Evolutionary conservation across 345 rosid genomes (phyloP), one percentile per base, ranked within the genome.

Genomic region (Citrus maxima): DNA sequence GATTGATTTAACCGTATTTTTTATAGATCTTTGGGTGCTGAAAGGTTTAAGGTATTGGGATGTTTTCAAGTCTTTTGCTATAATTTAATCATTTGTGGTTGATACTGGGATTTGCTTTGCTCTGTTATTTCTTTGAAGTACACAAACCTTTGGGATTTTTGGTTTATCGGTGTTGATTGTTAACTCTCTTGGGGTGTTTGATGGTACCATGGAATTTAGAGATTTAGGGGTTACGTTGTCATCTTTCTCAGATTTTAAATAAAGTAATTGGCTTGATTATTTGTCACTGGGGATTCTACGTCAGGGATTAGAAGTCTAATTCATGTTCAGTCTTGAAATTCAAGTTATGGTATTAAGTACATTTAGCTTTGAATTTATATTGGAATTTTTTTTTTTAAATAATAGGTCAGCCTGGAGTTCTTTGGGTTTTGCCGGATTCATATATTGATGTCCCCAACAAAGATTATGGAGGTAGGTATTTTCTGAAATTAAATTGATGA

Each of bases 371-470:
- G 74, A 58, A 59, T 55, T 72, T 25, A n/a, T 35, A 10, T 58
- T 34, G 19, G 27, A 42, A 73, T 61, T 42, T 10, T 78, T 62
- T 32, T 51, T 54, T 54, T 18, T 0, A 16, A 14, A 16, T 18
- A 72, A 75, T 82, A 94, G 98, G 83, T 21, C 78, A 88, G 74
- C 97, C 98, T 70, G 93, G 95, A 79, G 99, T 96, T 67, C 95
- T 94, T 24, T 96, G 98, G 99, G 98, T 96, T 46, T 84, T 96
- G 27, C 98, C 97, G 0, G 99, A 96, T 90, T 96, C 99, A 4
- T 94, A 91, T 79, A 93, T 92, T 32, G 99, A 94, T 77, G 99
- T 96, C 65, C 99, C 97, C 65, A 93, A 92, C 86, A 96, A 93
- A 82, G 99, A 96, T 78, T 96, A 96, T 80, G 99, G 98, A 87